Conservation (phyloP, 768 basidiomycete species). For the Ephemerocybe angulata region DNA sequence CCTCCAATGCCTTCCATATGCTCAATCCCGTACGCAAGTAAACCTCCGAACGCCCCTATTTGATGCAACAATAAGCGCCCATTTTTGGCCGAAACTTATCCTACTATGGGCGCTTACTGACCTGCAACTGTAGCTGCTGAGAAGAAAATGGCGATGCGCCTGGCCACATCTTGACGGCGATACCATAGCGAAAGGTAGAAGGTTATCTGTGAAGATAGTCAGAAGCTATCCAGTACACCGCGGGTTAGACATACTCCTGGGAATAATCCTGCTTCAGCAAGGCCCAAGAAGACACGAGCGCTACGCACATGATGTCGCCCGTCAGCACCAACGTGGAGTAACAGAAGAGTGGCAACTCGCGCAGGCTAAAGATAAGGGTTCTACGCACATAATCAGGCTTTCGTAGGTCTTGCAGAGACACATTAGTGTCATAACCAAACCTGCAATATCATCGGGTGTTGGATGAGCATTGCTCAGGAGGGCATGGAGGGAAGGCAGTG, state of each 20-base stretch:
- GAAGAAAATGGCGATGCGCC: constrained; percentile 61
- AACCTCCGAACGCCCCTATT: constrained; percentile 21
- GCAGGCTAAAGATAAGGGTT: no score
- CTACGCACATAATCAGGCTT: constrained; percentile 27
- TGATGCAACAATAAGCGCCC: no score
- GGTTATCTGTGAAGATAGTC: constrained; percentile 35
- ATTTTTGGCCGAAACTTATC: no score
- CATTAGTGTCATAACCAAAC: constrained; percentile 30
- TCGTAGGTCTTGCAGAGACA: constrained; percentile 29
- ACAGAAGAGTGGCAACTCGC: no score
- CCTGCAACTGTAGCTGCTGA: constrained; percentile 60
- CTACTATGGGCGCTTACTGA: constrained; percentile 18
- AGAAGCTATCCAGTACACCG: neutral
- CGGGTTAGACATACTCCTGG: constrained; percentile 33
- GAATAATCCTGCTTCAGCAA: constrained; percentile 38
- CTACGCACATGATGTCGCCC: constrained; percentile 13
- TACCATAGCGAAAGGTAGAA: constrained; percentile 60
- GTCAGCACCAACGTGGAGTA: no score
- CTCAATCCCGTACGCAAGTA: constrained; percentile 47
- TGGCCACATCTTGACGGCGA: constrained; percentile 52
- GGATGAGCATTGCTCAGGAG: neutral
- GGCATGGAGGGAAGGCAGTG: neutral
- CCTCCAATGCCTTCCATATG: constrained; percentile 39
- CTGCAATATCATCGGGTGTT: neutral
- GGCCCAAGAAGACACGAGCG: constrained; percentile 37